Percentiles rank a stretch among this genome's conserved stretches.
phyloP scores from a whole-genome alignment of 2,329 filamentous ascomycete genomes.

The Plectosphaerella cucumerina region DNA sequence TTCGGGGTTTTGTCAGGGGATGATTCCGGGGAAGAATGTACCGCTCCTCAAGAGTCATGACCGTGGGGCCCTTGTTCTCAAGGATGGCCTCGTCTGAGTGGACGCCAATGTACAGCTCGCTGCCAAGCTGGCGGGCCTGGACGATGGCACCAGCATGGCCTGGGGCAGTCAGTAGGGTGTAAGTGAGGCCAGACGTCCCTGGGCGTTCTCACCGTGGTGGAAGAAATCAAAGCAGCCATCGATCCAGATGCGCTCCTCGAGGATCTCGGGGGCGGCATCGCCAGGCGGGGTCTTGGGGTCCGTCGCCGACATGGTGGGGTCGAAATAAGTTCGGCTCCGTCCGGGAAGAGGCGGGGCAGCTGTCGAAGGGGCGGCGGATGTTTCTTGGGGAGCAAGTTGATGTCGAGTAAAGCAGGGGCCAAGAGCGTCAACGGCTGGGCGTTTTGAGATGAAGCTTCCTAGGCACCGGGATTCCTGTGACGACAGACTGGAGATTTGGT shows the following conservation, averaged over 20 bases:
- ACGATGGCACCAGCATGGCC: constrained; percentile 96
- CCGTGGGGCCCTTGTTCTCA: constrained; percentile 95
- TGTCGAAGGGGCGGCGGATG: too few relatives aligned
- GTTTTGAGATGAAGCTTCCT: not conserved
- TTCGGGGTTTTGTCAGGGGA: constrained; percentile 4
- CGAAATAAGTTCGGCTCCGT: not conserved
- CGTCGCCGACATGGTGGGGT: constrained; percentile 13
- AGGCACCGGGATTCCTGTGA: not conserved
- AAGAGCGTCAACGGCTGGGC: too few relatives aligned
- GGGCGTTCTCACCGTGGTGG: constrained; percentile 68
- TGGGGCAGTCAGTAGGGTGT: constrained; percentile 25
- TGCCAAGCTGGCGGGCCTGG: constrained; percentile 87
- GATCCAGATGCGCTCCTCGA: constrained; percentile 84
- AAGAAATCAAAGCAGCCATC: constrained; percentile 99
- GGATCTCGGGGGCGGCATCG: constrained; percentile 48
- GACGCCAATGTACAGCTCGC: constrained; percentile 84
- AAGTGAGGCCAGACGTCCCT: not conserved
- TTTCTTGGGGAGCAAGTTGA: not conserved
- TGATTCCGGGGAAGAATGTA: constrained; percentile 25
- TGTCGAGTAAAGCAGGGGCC: not conserved
- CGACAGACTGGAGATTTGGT: not conserved
- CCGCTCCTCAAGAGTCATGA: constrained; percentile 93
- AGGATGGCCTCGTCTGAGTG: constrained; percentile 95
- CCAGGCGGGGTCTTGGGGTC: constrained; percentile 31
- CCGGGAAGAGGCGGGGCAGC: too few relatives aligned